phyloP scores from a whole-genome alignment of 441 rosid species.

The Heliophila coronopifolia region DNA sequence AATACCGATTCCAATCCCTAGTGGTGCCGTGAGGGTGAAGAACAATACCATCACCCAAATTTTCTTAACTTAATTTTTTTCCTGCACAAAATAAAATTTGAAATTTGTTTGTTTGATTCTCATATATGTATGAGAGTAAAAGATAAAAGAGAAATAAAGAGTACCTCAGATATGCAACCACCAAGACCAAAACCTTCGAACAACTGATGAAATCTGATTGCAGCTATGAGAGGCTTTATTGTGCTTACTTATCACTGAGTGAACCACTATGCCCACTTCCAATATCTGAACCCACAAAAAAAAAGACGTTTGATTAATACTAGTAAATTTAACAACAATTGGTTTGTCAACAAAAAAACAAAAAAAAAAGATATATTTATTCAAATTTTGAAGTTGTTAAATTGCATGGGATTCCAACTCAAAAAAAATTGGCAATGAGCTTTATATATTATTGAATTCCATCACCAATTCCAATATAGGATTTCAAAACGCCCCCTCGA shows the following conservation, averaged over 20 bases:
- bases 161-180: constrained; percentile 51
- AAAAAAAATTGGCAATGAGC: too few species aligned
- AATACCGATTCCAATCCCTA: constrained; percentile 28
- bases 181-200: constrained; percentile 63
- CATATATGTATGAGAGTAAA: neutral
- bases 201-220: constrained; percentile 50
- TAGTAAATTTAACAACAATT: neutral
- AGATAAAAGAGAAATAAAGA: neutral
- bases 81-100: constrained; percentile 6
- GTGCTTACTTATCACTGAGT: constrained; percentile 43
- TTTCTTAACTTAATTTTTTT: constrained; percentile 18
- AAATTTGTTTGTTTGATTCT: neutral
- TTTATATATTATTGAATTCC: too few species aligned
- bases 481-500: too few species aligned
- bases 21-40: constrained; percentile 28
- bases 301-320: neutral
- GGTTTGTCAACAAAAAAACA: neutral
- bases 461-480: too few species aligned
- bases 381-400: too few species aligned
- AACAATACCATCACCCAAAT: constrained; percentile 22
- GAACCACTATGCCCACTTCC: constrained; percentile 50
- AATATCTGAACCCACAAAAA: constrained; percentile 27
- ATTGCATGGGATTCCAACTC: too few species aligned
- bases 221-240: constrained; percentile 44
- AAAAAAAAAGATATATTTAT: too few species aligned